Conservation (phyloP, 352 stramenopile species). For the Phytophthora agathidicida region DNA sequence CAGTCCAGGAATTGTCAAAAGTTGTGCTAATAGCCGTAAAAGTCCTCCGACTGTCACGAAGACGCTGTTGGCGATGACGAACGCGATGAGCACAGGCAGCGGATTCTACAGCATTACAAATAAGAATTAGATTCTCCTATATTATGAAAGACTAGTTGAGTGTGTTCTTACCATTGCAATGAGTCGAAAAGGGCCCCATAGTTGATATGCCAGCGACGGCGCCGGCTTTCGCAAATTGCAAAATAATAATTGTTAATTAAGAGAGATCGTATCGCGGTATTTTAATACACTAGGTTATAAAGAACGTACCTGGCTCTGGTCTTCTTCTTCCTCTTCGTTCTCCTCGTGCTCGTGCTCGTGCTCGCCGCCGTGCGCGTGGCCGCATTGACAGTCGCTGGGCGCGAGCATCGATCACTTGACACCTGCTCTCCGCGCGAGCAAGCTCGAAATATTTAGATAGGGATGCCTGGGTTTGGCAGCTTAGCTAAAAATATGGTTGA, state of each 20-base stretch:
- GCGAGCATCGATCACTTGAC: constrained; percentile 28
- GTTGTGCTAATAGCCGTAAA: constrained; percentile 47
- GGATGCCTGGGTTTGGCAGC: not conserved
- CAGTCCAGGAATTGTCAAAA: constrained; percentile 63
- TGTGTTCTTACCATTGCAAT: constrained; percentile 52
- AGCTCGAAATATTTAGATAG: constrained; percentile 8
- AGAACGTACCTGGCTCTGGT: constrained; percentile 21
- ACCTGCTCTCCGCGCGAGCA: not conserved
- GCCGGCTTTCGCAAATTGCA: constrained; percentile 18
- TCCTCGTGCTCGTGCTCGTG: constrained; percentile 10
- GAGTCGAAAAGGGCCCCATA: constrained; percentile 77
- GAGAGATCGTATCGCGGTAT: no score
- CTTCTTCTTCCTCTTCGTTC: constrained; percentile 10
- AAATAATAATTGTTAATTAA: no score
- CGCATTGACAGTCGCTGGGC: constrained; percentile 38
- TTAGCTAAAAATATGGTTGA: constrained; percentile 11
- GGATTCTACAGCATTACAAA: constrained; percentile 51
- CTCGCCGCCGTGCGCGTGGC: constrained; percentile 34
- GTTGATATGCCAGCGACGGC: constrained; percentile 56
- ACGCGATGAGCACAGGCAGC: constrained; percentile 53
- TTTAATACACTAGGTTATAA: no score
- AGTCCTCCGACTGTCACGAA: constrained; percentile 70
- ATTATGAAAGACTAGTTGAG: not conserved
- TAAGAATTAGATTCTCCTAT: not conserved
- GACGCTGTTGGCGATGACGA: constrained; percentile 56